Conservation (phyloP, 305 asterid genomes). For the Salvia sclarea region DNA sequence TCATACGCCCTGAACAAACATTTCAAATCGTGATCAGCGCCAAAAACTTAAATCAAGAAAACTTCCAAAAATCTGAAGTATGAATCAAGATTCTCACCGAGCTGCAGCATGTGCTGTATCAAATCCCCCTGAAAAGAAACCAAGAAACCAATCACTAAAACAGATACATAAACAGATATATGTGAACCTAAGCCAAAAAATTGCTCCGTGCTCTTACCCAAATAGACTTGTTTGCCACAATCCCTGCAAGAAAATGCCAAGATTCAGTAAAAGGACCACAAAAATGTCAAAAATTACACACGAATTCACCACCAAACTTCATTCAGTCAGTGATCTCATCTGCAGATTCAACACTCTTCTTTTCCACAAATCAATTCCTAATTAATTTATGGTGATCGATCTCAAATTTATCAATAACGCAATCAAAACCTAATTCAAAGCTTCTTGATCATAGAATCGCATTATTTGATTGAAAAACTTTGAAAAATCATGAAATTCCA, state of each 20-base stretch:
- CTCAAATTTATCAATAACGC: constrained; percentile 15
- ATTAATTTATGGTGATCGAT: not conserved
- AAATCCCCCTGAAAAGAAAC: constrained; percentile 71
- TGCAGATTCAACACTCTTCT: not conserved
- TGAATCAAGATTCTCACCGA: constrained; percentile 47
- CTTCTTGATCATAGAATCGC: not conserved
- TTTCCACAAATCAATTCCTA: not conserved
- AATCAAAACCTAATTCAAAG: not conserved
- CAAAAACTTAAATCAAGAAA: constrained; percentile 16
- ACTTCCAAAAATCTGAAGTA: constrained; percentile 3
- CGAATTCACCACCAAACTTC: not conserved
- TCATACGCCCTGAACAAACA: constrained; percentile 70
- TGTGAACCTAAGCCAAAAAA: not conserved
- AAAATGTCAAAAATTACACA: constrained; percentile 13
- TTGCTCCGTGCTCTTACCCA: constrained; percentile 51
- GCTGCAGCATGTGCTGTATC: constrained; percentile 97
- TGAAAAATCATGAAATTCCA: not conserved
- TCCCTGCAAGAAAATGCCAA: constrained; percentile 67
- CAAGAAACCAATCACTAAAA: constrained; percentile 7
- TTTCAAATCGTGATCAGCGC: not conserved
- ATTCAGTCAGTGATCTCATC: constrained; percentile 13
- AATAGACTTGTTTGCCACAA: constrained; percentile 93
- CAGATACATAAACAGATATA: not conserved
- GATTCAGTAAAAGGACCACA: constrained; percentile 30
- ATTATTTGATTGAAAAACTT: not conserved